Conservation (phyloP, 2,329 filamentous ascomycete genomes). For the Gnomoniopsis smithogilvyi region DNA sequence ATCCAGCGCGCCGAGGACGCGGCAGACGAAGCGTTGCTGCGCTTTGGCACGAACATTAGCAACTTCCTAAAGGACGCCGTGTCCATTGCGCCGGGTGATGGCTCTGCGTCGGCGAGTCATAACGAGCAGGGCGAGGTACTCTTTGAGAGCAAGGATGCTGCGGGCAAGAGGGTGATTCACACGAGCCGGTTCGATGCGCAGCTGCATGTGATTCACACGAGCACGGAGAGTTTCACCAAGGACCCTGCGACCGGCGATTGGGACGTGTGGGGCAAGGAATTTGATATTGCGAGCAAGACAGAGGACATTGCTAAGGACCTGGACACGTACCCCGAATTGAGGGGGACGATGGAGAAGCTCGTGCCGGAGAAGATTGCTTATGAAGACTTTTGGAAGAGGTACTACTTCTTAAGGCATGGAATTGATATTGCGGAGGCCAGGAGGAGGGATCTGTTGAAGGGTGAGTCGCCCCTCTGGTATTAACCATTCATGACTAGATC, state of each 20-base stretch:
- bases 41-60: slow-evolving; percentile 84
- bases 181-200: slow-evolving; percentile 93
- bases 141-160: slow-evolving; percentile 90
- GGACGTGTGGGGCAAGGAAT: slow-evolving; percentile 67
- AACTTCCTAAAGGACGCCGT: slow-evolving; percentile 91
- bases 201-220: slow-evolving; percentile 90
- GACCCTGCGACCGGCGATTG: slow-evolving; percentile 78
- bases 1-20: slow-evolving; percentile 92
- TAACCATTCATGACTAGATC: background rate
- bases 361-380: slow-evolving; percentile 95
- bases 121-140: slow-evolving; percentile 52
- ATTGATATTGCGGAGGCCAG: slow-evolving; percentile 91
- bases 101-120: slow-evolving; percentile 36
- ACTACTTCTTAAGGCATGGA: slow-evolving; percentile 91
- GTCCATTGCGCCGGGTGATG: slow-evolving; percentile 72
- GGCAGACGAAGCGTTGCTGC: slow-evolving; percentile 89
- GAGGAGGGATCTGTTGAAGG: slow-evolving; percentile 85
- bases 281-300: slow-evolving; percentile 82
- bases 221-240: slow-evolving; percentile 74
- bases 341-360: slow-evolving; percentile 87
- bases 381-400: slow-evolving; percentile 84
- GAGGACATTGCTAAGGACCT: slow-evolving; percentile 78
- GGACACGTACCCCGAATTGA: slow-evolving; percentile 80
- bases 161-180: slow-evolving; percentile 90
- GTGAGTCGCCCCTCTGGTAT: slow-evolving; percentile 45